Evolutionary conservation across 1,284 basidiomycete genomes (phyloP).

Genomic region (Coriolopsis trogii): DNA sequence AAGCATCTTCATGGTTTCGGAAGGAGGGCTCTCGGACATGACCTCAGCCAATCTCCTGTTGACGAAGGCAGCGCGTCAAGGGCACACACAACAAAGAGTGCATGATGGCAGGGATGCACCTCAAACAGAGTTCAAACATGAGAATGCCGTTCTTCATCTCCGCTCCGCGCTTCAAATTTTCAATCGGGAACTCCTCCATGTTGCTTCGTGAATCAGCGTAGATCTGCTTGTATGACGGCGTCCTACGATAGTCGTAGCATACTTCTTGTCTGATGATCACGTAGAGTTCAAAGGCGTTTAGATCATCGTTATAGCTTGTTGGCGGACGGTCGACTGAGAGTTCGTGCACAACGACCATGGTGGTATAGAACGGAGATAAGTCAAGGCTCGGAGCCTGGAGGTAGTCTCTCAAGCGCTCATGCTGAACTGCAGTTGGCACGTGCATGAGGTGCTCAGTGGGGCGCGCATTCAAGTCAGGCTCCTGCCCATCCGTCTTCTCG

Average conservation of each 20-base stretch:
- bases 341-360: not conserved
- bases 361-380: no score
- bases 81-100: no score
- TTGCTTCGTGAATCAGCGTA: not conserved
- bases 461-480: no score
- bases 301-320: not conserved
- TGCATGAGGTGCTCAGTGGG: no score
- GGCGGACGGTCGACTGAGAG: not conserved
- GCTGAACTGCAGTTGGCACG: no score
- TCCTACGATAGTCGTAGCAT: not conserved
- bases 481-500: no score
- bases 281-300: not conserved
- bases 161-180: not conserved
- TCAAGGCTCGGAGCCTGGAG: no score
- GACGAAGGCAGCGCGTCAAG: not conserved
- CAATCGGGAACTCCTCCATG: not conserved
- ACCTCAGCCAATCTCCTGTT: not conserved
- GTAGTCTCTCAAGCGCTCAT: no score
- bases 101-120: not conserved
- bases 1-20: not conserved
- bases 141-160: not conserved
- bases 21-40: not conserved
- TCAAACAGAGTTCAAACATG: not conserved
- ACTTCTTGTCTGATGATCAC: not conserved
- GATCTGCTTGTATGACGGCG: not conserved